These are phyloP conservation scores for Malus domestica DNA, from an alignment of 306 rosid species.

Conservation along the genomic window ASM211411v1 NC_041795.1:3054501-3055000, in stretches of 20 bases:
- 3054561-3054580: not conserved
- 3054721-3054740: not conserved
- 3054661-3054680: not conserved
- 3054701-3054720: not conserved
- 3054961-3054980: constrained; percentile 52
- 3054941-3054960: constrained; percentile 45
- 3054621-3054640: not conserved
- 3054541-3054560: not conserved
- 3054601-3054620: not conserved
- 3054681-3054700: not conserved
- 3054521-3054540: not conserved
- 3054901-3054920: not conserved
- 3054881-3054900: not conserved
- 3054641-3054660: not conserved
- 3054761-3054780: not conserved
- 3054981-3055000: constrained; percentile 57
- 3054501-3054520: not conserved
- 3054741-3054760: not conserved
- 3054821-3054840: not conserved
- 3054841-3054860: not conserved
- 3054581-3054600: not conserved
- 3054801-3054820: not conserved
- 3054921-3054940: not conserved
- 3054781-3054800: not conserved
- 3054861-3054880: not conserved